Evolutionary conservation across 2,329 filamentous ascomycete species (phyloP).

Genomic region (Sporothrix mexicana): DNA sequence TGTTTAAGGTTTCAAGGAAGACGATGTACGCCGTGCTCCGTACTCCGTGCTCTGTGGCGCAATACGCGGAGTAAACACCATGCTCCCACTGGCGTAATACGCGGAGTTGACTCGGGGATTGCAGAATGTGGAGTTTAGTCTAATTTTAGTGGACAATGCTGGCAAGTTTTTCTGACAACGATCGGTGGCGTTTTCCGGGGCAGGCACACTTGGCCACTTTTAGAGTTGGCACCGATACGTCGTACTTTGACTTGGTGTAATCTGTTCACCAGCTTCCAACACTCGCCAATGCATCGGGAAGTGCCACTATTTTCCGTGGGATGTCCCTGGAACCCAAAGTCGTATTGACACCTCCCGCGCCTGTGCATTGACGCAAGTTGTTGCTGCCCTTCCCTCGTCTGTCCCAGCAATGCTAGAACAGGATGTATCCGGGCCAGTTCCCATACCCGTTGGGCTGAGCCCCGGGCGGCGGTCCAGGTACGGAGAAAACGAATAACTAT

Average conservation of each 20-base stretch:
- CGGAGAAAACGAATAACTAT: background rate
- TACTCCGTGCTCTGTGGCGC: too few species aligned
- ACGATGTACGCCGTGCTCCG: too few species aligned
- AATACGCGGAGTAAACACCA: too few species aligned
- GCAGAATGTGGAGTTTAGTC: background rate
- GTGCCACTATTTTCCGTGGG: background rate
- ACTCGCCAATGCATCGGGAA: background rate
- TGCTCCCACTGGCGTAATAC: too few species aligned
- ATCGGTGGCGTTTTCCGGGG: too few species aligned
- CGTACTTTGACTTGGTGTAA: too few species aligned
- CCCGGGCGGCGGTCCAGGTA: background rate
- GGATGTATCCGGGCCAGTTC: too few species aligned
- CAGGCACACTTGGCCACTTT: too few species aligned
- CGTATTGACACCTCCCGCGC: background rate
- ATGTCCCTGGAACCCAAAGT: background rate
- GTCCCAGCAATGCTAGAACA: background rate
- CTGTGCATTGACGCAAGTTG: background rate
- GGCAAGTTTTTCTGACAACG: too few species aligned
- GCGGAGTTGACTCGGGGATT: background rate
- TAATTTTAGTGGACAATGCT: too few species aligned
- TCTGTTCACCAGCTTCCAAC: too few species aligned
- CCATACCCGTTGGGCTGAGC: background rate
- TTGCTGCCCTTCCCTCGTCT: background rate
- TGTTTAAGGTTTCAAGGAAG: background rate
- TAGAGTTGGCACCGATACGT: too few species aligned